A percentile compares a stretch with the other conserved stretches of the same genome.
These are phyloP conservation scores for Coemansia sp. DNA, from an alignment of 192 early-diverging fungal species.

Conservation along the genomic window DNA sequence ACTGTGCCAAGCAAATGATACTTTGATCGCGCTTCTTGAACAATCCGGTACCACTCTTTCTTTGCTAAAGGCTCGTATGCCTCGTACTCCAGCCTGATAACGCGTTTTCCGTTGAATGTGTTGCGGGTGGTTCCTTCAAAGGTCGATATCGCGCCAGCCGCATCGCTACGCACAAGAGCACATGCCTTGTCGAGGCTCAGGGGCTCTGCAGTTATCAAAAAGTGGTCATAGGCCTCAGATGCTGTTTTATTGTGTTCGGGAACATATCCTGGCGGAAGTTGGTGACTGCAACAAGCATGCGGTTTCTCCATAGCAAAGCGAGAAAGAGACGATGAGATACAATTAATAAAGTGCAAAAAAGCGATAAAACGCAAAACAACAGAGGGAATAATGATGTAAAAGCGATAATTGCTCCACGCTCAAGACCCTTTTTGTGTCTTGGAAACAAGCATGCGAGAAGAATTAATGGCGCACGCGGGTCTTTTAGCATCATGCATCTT, in stretches of 20 bases:
- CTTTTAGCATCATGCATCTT: neutral
- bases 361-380: too few relatives aligned
- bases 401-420: too few relatives aligned
- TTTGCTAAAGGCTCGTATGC: constrained; percentile 87
- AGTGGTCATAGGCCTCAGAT: constrained; percentile 36
- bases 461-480: too few relatives aligned
- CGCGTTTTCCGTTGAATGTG: constrained; percentile 77
- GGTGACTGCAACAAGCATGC: constrained; percentile 40
- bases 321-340: neutral
- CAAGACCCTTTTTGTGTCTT: too few relatives aligned
- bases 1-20: constrained; percentile 70
- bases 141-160: constrained; percentile 83
- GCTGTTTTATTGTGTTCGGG: constrained; percentile 32
- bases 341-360: neutral
- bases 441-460: too few relatives aligned
- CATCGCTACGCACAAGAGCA: constrained; percentile 63
- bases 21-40: constrained; percentile 62
- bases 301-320: constrained; percentile 10
- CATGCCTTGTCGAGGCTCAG: constrained; percentile 62
- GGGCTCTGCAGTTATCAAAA: constrained; percentile 58
- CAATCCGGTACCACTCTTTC: constrained; percentile 63
- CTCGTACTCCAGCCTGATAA: constrained; percentile 78
- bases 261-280: constrained; percentile 29
- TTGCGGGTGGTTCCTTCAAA: constrained; percentile 88
- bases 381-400: too few relatives aligned